phyloP scores from a whole-genome alignment of 2,329 filamentous ascomycete genomes.

The Colletotrichum lindemuthianum region DNA sequence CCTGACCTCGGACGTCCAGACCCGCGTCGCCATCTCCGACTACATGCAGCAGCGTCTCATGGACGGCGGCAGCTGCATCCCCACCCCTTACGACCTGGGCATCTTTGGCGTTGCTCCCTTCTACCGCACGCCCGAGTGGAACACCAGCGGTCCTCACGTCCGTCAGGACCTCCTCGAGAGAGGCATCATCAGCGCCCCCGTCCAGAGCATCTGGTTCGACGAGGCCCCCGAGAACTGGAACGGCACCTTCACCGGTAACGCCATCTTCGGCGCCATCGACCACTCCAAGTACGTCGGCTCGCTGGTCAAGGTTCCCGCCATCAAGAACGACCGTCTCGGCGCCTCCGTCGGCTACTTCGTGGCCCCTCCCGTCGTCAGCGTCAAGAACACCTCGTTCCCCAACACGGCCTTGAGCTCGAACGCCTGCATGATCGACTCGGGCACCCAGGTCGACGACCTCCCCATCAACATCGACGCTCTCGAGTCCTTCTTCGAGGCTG shows the following conservation, averaged over 20 bases:
- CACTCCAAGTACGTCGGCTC: conserved; percentile 21
- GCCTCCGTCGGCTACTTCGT: conserved; percentile 26
- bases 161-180: conserved; percentile 27
- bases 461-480: not conserved
- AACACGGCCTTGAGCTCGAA: conserved; percentile 2
- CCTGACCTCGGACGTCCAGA: conserved; percentile 1
- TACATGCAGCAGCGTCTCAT: conserved; percentile 27
- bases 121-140: conserved; percentile 26
- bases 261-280: conserved; percentile 26
- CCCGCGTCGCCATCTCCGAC: conserved; percentile 10
- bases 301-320: conserved; percentile 13
- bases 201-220: conserved; percentile 33
- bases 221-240: conserved; percentile 22
- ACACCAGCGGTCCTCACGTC: conserved; percentile 27
- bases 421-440: conserved; percentile 17
- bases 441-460: conserved; percentile 24
- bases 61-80: conserved; percentile 19
- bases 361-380: conserved; percentile 16
- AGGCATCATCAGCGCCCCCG: conserved; percentile 23
- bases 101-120: conserved; percentile 23
- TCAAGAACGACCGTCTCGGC: conserved; percentile 24
- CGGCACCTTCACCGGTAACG: conserved; percentile 28
- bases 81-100: conserved; percentile 22
- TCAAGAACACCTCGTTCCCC: conserved; percentile 19
- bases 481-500: not conserved